These are phyloP conservation scores for Elsinoe arachidis DNA, from an alignment of 2,329 filamentous ascomycete species.

Conservation along the genomic window DNA sequence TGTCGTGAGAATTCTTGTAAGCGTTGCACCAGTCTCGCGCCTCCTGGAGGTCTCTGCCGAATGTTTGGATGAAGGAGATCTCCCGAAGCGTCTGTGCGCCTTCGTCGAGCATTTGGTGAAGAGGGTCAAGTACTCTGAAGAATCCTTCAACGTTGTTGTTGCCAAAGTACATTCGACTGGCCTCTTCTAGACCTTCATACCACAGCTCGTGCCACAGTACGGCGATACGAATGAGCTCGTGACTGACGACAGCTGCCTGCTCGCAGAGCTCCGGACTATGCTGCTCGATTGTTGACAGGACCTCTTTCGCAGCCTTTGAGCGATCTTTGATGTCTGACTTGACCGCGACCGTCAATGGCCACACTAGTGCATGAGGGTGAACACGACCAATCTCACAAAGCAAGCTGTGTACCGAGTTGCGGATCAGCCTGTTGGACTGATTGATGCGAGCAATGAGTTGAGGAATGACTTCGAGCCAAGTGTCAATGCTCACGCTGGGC, in stretches of 20 bases:
- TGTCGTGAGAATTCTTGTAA: slow-evolving; percentile 79
- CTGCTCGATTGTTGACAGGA: slow-evolving; percentile 97
- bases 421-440: slow-evolving; percentile 80
- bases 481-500: slow-evolving; percentile 85
- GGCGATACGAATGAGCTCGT: slow-evolving; percentile 92
- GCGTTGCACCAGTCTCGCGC: slow-evolving; percentile 93
- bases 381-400: slow-evolving; percentile 86
- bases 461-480: slow-evolving; percentile 96
- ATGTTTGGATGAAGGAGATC: slow-evolving; percentile 95
- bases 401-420: slow-evolving; percentile 84
- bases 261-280: slow-evolving; percentile 89
- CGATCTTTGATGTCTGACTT: slow-evolving; percentile 83
- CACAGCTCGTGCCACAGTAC: slow-evolving; percentile 98
- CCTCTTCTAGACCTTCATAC: slow-evolving; percentile 97
- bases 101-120: slow-evolving; percentile 68
- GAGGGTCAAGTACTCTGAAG: slow-evolving; percentile 80
- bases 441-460: slow-evolving; percentile 97
- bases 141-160: slow-evolving; percentile 97
- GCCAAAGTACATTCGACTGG: slow-evolving; percentile 91
- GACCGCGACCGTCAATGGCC: slow-evolving; percentile 94
- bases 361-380: slow-evolving; percentile 93
- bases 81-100: slow-evolving; percentile 90
- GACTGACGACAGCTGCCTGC: slow-evolving; percentile 89
- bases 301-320: slow-evolving; percentile 77
- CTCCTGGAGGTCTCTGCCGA: slow-evolving; percentile 88